phyloP scores from a whole-genome alignment of 768 basidiomycete genomes.

The Suillus cothurnatus region DNA sequence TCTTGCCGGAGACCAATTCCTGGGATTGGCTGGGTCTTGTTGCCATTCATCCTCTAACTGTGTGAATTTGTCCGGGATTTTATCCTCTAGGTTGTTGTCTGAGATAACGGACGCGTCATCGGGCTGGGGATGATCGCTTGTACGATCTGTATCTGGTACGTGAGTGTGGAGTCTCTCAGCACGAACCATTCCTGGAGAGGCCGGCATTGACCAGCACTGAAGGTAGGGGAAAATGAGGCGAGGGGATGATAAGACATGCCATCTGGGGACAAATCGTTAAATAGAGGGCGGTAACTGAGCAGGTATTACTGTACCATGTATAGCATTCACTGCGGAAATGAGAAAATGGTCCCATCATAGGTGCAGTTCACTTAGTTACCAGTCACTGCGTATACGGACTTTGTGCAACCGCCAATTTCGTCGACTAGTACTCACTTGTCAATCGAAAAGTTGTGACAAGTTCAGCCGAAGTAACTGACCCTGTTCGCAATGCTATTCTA shows the following conservation, averaged over 20 bases:
- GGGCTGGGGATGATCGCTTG: neutral
- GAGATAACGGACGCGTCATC: neutral
- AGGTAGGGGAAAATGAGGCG: neutral
- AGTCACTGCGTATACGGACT: too few species aligned
- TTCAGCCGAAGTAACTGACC: too few species aligned
- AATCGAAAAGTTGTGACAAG: too few species aligned
- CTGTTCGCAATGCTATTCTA: too few species aligned
- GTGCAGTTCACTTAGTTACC: too few species aligned
- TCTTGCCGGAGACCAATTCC: neutral
- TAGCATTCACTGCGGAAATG: too few species aligned
- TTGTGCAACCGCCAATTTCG: too few species aligned
- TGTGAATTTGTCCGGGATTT: neutral
- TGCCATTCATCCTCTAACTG: slow-evolving; percentile 37
- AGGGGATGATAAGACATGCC: neutral
- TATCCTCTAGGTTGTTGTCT: neutral
- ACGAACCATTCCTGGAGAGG: neutral
- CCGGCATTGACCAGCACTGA: neutral
- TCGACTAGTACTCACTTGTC: too few species aligned
- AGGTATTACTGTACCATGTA: neutral
- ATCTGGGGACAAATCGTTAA: neutral
- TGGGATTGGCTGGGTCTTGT: slow-evolving; percentile 48
- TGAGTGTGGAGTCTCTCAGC: neutral
- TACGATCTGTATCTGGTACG: neutral
- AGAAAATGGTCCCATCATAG: too few species aligned
- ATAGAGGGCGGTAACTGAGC: neutral